Percentiles rank a stretch among this genome's conserved stretches.
These are phyloP conservation scores for Tulasnella sp. DNA, from an alignment of 768 basidiomycete genomes.

Conservation along the genomic window DNA sequence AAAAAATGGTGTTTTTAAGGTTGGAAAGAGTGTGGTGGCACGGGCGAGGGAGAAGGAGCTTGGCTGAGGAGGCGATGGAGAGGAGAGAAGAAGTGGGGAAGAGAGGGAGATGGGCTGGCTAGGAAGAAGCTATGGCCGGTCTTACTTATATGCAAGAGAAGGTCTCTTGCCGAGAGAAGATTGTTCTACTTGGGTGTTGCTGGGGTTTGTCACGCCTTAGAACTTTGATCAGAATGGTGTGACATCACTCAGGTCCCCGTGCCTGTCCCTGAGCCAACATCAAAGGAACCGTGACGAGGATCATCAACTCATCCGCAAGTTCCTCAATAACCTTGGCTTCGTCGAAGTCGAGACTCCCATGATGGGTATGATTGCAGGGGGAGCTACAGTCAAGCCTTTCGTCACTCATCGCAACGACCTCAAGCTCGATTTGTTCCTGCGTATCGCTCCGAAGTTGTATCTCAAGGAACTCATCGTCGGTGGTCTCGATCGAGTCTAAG, in stretches of 20 bases:
- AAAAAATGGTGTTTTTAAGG: too few species aligned
- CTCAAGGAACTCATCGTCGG: slow-evolving; percentile 97
- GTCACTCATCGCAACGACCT: slow-evolving; percentile 99
- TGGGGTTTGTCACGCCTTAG: too few species aligned
- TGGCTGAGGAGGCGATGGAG: background rate
- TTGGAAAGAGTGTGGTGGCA: too few species aligned
- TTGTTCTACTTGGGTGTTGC: too few species aligned
- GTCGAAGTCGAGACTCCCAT: slow-evolving; percentile 96
- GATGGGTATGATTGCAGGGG: slow-evolving; percentile 92
- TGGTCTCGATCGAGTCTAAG: slow-evolving; percentile 94
- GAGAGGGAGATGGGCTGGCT: too few species aligned
- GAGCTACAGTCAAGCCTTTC: slow-evolving; percentile 98
- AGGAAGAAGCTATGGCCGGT: background rate
- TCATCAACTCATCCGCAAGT: slow-evolving; percentile 88
- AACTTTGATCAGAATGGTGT: too few species aligned
- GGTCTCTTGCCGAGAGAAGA: too few species aligned
- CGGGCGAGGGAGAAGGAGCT: too few species aligned
- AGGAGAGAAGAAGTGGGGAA: background rate
- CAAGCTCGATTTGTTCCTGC: slow-evolving; percentile 90
- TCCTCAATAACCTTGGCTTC: slow-evolving; percentile 84
- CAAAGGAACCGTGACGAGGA: slow-evolving; percentile 27
- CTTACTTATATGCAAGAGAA: too few species aligned
- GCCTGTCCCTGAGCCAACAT: too few species aligned
- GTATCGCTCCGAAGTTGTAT: slow-evolving; percentile 95
- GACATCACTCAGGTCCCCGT: background rate